Conservation (phyloP, 768 basidiomycete genomes). For the Macrolepiota dolichaula region DNA sequence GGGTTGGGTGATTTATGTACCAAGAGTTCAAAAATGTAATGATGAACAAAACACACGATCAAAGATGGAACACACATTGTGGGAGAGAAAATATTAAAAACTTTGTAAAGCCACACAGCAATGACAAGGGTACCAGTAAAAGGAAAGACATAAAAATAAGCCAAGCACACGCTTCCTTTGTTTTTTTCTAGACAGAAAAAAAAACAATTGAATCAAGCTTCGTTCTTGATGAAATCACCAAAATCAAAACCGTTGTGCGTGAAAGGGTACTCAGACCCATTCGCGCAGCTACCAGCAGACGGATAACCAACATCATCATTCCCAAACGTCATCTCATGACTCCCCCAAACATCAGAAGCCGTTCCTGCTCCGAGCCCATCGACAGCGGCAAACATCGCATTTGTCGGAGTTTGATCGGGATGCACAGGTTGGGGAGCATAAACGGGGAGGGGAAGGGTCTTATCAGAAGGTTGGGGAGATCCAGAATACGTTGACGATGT, state of each 20-base stretch:
- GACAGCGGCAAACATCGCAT: background rate
- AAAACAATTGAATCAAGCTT: constrained; percentile 3
- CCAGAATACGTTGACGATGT: constrained; percentile 9
- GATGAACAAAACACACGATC: background rate
- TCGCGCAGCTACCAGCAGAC: background rate
- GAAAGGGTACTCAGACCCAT: background rate
- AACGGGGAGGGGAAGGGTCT: constrained; percentile 6
- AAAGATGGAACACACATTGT: background rate
- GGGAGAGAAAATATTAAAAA: background rate
- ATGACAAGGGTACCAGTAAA: background rate
- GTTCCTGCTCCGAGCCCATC: background rate
- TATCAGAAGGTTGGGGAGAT: constrained; percentile 8
- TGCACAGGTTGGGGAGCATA: constrained; percentile 9
- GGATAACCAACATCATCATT: background rate
- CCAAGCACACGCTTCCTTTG: background rate
- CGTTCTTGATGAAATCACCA: constrained; percentile 4
- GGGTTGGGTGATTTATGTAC: background rate
- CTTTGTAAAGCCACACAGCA: background rate
- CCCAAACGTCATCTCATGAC: background rate
- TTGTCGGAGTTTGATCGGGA: background rate
- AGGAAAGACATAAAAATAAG: background rate
- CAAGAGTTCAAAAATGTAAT: background rate
- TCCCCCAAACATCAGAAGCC: constrained; percentile 1
- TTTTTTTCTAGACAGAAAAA: too few relatives aligned
- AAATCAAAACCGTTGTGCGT: constrained; percentile 5